phyloP scores from a whole-genome alignment of 2,329 filamentous ascomycete species.

The Colletotrichum siamense region DNA sequence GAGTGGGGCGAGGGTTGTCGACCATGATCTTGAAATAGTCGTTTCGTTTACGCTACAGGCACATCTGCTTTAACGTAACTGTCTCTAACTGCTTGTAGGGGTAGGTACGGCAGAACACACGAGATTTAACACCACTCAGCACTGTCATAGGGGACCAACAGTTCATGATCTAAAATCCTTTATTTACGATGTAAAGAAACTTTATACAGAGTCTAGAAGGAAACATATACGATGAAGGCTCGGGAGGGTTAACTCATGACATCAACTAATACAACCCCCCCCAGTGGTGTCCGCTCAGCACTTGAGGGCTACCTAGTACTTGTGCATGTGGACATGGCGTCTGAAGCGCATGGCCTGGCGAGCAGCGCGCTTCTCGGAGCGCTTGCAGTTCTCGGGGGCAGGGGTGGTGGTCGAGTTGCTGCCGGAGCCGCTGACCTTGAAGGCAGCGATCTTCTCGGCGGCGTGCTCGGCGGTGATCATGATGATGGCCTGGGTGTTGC shows the following conservation, averaged over 20 bases:
- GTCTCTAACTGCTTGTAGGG: too few relatives aligned
- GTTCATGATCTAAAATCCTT: background rate
- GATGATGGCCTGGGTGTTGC: conserved; percentile 24
- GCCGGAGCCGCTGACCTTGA: background rate
- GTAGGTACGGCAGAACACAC: too few relatives aligned
- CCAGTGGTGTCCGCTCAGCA: background rate
- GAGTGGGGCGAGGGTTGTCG: too few relatives aligned
- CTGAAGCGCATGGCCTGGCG: conserved; percentile 9
- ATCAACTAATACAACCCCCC: background rate
- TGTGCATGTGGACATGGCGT: conserved; percentile 1
- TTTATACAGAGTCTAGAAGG: conserved; percentile 17
- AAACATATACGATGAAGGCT: background rate
- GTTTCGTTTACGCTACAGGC: too few relatives aligned
- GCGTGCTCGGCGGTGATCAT: conserved; percentile 23
- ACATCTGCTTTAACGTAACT: too few relatives aligned
- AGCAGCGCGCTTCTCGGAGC: background rate
- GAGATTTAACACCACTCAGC: background rate
- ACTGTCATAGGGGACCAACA: accelerated
- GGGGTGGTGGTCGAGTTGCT: conserved; percentile 2
- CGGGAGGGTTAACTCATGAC: background rate
- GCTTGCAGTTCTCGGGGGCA: background rate
- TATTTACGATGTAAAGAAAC: conserved; percentile 1
- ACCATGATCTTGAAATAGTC: too few relatives aligned
- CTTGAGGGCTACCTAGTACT: background rate
- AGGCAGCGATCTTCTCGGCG: conserved; percentile 20